A percentile compares a stretch with the other conserved stretches of the same genome.
These are phyloP conservation scores for Cenchrus purpureus DNA, from an alignment of 176 grass and related monocot genomes.

Conservation along the genomic window DNA sequence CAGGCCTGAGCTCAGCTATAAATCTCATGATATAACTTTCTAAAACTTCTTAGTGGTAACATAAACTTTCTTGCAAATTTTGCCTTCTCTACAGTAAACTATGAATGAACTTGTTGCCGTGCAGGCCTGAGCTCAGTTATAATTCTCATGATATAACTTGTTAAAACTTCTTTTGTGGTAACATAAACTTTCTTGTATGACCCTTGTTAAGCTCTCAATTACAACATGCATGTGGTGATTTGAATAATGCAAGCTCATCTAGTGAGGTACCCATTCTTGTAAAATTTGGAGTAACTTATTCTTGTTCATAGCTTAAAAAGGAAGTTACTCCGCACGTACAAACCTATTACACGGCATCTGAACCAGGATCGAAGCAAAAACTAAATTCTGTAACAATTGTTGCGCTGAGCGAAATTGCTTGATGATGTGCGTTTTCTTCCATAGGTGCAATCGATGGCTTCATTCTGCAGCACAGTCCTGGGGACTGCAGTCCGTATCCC, in stretches of 20 bases:
- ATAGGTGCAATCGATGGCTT: slow-evolving; percentile 93
- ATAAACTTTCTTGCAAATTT: too few relatives aligned
- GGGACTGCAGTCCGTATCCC: slow-evolving; percentile 92
- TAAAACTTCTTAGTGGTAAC: not conserved
- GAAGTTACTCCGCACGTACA: not conserved
- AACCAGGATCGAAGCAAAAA: not conserved
- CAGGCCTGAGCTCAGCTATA: not conserved
- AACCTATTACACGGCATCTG: not conserved
- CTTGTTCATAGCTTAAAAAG: not conserved
- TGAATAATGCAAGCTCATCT: not conserved
- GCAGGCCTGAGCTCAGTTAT: too few relatives aligned
- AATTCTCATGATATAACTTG: too few relatives aligned
- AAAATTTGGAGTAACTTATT: not conserved
- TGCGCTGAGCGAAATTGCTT: not conserved
- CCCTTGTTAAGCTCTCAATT: not conserved
- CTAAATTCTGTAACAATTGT: not conserved
- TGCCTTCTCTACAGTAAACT: too few relatives aligned
- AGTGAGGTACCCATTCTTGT: not conserved
- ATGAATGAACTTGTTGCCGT: too few relatives aligned
- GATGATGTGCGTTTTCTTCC: slow-evolving; percentile 12
- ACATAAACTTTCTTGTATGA: not conserved
- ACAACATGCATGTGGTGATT: not conserved
- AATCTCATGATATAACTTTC: slow-evolving; percentile 9
- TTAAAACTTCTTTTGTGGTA: not conserved
- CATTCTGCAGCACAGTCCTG: slow-evolving; percentile 93